Evolutionary conservation across 2,329 filamentous ascomycete species (phyloP), one percentile per base, ranked within the genome.

Genomic region (Sclerotinia minor): DNA sequence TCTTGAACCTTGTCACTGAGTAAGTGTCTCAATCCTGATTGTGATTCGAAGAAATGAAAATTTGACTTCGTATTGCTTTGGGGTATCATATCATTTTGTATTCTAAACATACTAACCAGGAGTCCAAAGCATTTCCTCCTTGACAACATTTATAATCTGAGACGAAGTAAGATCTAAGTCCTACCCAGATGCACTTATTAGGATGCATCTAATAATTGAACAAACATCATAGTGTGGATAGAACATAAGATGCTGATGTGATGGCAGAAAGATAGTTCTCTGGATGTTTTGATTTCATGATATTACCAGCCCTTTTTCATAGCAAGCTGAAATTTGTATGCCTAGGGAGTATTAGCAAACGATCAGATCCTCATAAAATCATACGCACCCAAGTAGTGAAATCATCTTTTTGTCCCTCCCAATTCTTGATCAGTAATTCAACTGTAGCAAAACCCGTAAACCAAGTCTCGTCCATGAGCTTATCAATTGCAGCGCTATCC

Each of bases 371-470:
- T 17, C 45, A 65, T 0, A 17, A 15, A 44, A 38, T 21, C 26
- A 8, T 15, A 69, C 75, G 65, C 63, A 78, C 87, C 93, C 93
- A 96, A 21, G 85, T 81, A 0, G 88, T 90, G 75, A 96, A 96
- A 74, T 90, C 91, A 74, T 97, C 93, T 24, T 85, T 82, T 58
- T 84, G 79, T 0, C 84, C 88, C 3, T 84, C 79, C 90, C 91
- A 94, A 26, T 83, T 82, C 68, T 82, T 79, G 61, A 81, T 80
- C 17, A 92, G 78, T 59, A 89, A 75, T 67, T 85, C 83, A 0
- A 84, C 82, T 0, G 83, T 84, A 0, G 78, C 80, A 71, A 85
- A 84, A 0, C 89, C 88, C 63, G 87, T 83, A 1, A 81, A 79
- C 69, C 88, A 87, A 73, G 88, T 89, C 52, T 83, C 80, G 5